Evolutionary conservation across 768 basidiomycete genomes (phyloP).

Genomic region (Termitomyces sp.): DNA sequence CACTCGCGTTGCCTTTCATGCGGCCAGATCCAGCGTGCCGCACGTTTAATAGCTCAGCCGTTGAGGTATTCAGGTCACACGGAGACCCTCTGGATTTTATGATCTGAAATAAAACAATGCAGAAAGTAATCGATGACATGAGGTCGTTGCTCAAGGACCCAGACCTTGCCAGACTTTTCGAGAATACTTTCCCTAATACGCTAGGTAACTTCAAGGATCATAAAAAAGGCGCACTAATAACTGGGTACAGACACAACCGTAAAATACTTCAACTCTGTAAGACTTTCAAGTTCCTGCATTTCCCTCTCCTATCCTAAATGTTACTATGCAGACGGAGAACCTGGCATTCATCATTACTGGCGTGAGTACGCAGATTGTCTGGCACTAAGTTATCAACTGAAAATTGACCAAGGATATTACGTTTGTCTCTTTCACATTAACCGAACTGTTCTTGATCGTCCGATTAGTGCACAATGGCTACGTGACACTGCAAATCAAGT

Average conservation of each 20-base stretch:
- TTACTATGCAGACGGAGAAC: constrained; percentile 47
- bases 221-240: background rate
- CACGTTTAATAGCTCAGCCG: constrained; percentile 71
- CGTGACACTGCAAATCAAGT: constrained; percentile 81
- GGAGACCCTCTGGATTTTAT: background rate
- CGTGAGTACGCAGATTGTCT: constrained; percentile 29
- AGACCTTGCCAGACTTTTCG: constrained; percentile 72
- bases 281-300: background rate
- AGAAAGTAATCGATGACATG: constrained; percentile 78
- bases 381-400: background rate
- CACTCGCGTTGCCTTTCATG: constrained; percentile 67
- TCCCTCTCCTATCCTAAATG: background rate
- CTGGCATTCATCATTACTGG: constrained; percentile 80
- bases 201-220: constrained; percentile 41
- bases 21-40: constrained; percentile 63
- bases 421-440: constrained; percentile 32
- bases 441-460: background rate
- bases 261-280: constrained; percentile 63
- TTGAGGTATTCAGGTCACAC: constrained; percentile 48
- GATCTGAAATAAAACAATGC: background rate
- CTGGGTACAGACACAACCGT: constrained; percentile 63
- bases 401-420: constrained; percentile 54
- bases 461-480: constrained; percentile 71
- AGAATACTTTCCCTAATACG: constrained; percentile 81
- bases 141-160: constrained; percentile 67